Percentiles rank a stretch among this genome's conserved stretches.
Conservation (phyloP, 257 asterid species). For the Solanum lycopersicoides region DNA sequence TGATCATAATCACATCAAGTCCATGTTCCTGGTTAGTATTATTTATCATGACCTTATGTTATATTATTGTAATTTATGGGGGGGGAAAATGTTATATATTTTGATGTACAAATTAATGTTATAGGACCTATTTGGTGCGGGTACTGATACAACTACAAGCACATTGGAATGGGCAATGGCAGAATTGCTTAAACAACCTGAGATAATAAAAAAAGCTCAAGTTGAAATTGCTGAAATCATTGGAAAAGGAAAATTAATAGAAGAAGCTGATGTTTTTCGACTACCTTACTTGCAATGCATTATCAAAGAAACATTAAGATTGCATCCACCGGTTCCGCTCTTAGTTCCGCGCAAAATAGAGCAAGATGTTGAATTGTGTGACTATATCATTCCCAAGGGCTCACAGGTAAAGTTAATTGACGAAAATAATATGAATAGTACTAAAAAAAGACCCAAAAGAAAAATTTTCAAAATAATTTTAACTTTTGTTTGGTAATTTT, state of each 20-base stretch:
- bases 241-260: constrained; percentile 4
- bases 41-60: neutral
- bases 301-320: constrained; percentile 19
- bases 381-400: neutral
- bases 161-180: constrained; percentile 21
- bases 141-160: constrained; percentile 11
- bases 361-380: neutral
- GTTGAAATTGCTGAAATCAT: constrained; percentile 2
- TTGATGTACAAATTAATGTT: neutral
- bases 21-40: neutral
- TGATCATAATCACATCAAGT: neutral
- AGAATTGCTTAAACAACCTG: constrained; percentile 10
- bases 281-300: constrained; percentile 17
- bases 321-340: constrained; percentile 19
- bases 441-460: neutral
- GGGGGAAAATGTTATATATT: too few relatives aligned
- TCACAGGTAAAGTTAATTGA: neutral
- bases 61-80: neutral
- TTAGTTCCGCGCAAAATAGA: constrained; percentile 4
- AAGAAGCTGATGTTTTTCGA: constrained; percentile 10
- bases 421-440: neutral
- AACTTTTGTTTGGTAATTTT: too few relatives aligned
- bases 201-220: constrained; percentile 2
- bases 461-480: neutral
- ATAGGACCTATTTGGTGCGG: constrained; percentile 6